These are phyloP conservation scores for Monosporascus sp. DNA, from an alignment of 2,329 filamentous ascomycete species.

Conservation along the genomic window DNA sequence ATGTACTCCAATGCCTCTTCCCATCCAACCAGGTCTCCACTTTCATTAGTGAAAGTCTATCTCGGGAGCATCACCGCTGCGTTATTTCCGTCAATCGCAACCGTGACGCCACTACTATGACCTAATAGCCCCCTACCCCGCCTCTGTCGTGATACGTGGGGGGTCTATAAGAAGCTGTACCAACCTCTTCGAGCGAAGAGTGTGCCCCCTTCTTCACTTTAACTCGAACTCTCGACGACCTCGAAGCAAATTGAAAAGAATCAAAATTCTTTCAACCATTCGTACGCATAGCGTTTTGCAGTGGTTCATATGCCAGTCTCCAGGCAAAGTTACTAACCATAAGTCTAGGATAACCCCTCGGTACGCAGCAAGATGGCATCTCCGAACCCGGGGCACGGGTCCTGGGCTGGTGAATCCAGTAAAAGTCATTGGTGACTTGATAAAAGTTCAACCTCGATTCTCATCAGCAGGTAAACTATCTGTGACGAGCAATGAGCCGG, in stretches of 20 bases:
- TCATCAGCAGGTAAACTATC: conserved; percentile 29
- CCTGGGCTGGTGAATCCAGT: conserved; percentile 24
- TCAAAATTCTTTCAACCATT: background rate
- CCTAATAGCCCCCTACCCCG: background rate
- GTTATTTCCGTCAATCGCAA: background rate
- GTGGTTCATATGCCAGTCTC: background rate
- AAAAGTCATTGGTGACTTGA: conserved; percentile 16
- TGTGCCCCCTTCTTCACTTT: background rate
- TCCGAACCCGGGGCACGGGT: conserved; percentile 17
- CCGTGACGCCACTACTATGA: background rate
- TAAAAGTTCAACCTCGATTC: conserved; percentile 22
- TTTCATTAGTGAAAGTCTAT: background rate
- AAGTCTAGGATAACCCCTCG: conserved; percentile 4
- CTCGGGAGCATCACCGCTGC: background rate
- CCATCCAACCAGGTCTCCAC: background rate
- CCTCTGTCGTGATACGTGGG: background rate
- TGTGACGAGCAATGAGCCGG: conserved; percentile 31
- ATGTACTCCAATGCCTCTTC: background rate
- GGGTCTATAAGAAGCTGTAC: background rate
- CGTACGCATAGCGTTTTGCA: background rate
- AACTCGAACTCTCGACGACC: background rate
- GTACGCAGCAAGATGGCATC: conserved; percentile 22
- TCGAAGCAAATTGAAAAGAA: background rate
- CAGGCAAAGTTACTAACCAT: background rate
- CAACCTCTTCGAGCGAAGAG: background rate